Conservation (phyloP, 31 red algal species). For the Porphyra umbilicalis region DNA sequence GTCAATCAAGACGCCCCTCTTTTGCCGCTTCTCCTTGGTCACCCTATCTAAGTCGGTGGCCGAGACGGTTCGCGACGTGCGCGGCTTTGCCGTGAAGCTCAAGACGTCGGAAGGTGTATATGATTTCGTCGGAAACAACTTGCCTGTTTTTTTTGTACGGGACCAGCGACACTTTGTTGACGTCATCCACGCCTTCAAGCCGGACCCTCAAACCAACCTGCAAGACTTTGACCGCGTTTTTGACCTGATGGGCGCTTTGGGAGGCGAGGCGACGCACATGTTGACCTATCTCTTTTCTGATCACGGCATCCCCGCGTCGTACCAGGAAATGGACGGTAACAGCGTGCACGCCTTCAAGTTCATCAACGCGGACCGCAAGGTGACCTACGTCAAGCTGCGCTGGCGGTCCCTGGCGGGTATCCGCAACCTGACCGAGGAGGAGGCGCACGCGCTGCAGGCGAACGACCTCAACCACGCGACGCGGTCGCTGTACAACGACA, state of each 20-base stretch:
- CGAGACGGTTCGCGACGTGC: slow-evolving; percentile 37
- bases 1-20: slow-evolving; percentile 28
- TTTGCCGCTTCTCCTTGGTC: slow-evolving; percentile 37
- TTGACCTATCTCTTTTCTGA: slow-evolving; percentile 63
- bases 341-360: slow-evolving; percentile 75
- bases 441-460: slow-evolving; percentile 30
- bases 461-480: slow-evolving; percentile 70
- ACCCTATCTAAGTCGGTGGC: slow-evolving; percentile 35
- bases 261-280: slow-evolving; percentile 55
- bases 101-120: slow-evolving; percentile 80
- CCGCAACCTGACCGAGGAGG: slow-evolving; percentile 51
- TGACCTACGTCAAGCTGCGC: slow-evolving; percentile 73
- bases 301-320: slow-evolving; percentile 60
- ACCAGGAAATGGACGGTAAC: slow-evolving; percentile 77
- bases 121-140: slow-evolving; percentile 85
- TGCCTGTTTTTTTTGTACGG: slow-evolving; percentile 92
- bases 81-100: slow-evolving; percentile 50
- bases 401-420: slow-evolving; percentile 54
- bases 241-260: slow-evolving; percentile 69
- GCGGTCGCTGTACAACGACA: slow-evolving; percentile 43
- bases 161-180: slow-evolving; percentile 89
- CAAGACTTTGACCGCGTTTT: slow-evolving; percentile 73
- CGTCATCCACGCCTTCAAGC: slow-evolving; percentile 81
- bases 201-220: slow-evolving; percentile 68
- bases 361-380: slow-evolving; percentile 41